Conservation (phyloP, 495 filamentous ascomycete species). For the Xylaria bambusicola region DNA sequence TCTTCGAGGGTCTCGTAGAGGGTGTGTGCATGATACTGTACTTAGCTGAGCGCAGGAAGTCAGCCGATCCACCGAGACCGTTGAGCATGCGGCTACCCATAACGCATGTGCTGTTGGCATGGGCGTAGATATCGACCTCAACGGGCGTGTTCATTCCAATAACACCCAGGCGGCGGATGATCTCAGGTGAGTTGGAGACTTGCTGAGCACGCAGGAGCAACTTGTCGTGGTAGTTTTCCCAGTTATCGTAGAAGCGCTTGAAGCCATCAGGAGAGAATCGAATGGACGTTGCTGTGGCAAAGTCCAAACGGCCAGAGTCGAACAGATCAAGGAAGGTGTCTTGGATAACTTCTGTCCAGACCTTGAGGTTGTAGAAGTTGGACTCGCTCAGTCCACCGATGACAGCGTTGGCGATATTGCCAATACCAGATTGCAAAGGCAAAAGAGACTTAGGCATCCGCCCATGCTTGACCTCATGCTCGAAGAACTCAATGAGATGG, state of each 20-base stretch:
- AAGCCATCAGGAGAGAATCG: conserved; percentile 91
- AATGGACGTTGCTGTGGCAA: conserved; percentile 88
- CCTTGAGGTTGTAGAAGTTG: conserved; percentile 83
- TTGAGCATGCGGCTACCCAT: conserved; percentile 93
- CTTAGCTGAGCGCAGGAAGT: conserved; percentile 82
- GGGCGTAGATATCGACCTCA: conserved; percentile 92
- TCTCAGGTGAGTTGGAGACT: conserved; percentile 92
- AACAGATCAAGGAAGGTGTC: conserved; percentile 94
- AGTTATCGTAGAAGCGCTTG: conserved; percentile 87
- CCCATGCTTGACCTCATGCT: conserved; percentile 75
- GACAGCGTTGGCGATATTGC: conserved; percentile 93
- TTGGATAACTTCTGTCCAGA: conserved; percentile 94
- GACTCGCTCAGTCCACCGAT: conserved; percentile 81
- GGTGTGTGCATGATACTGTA: conserved; percentile 96
- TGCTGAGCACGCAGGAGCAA: conserved; percentile 84
- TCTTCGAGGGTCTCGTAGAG: conserved; percentile 75
- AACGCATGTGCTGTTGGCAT: conserved; percentile 89
- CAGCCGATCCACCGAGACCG: conserved; percentile 84
- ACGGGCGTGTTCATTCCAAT: conserved; percentile 97
- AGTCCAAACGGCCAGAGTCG: conserved; percentile 86
- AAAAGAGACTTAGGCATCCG: conserved; percentile 77
- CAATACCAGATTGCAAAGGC: conserved; percentile 86
- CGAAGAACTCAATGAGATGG: conserved; percentile 84
- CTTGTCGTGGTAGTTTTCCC: conserved; percentile 78
- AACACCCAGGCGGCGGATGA: conserved; percentile 83